Base-by-base conservation (phyloP, 768 basidiomycete species). In the Leccinum boreale region DNA sequence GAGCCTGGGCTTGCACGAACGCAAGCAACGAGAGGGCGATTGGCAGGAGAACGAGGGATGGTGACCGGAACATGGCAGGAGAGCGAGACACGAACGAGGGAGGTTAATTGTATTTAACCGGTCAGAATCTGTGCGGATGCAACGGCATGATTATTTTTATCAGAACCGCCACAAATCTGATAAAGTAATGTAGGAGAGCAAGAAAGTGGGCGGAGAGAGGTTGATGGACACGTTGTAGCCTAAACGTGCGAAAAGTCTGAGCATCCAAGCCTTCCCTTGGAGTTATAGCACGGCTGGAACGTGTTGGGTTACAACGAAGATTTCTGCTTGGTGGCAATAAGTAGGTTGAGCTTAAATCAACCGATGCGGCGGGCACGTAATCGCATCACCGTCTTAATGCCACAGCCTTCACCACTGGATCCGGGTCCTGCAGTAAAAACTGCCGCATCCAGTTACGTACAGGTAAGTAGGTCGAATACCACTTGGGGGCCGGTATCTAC, bases 231-330 rank as follows among this genome's bases (percentile, higher is more conserved):
- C 44, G 29, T 50, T 50, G 10, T 33, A 33, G 31, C 31, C 44
- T 28, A 35, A 23, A 35, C 57, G 56, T 57, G 56, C 58, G 23
- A 57, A 19, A 28, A 23, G 11, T 24, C 4, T 6, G n/a, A 35
- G n/a, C 11, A 31, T 31, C 12, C 31, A 31, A 33, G 31, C n/a
- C 56, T 57, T 58, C 57, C 26, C 56, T 36, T 58, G 28, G 10
- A 39, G 46, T 58, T 39, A 46, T 58, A 23, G 24, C 33, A n/a
- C 28, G 33, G 1, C 6, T 10, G 24, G 15, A 24, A 55, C 15
- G 28, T 55, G 28, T 31, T 28, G 48, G 12, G 10, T 29, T 4
- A 19, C 9, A 26, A 26, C 17, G 8, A 14, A 28, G 44, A 21
- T 12, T 44, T 44, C 11, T 44, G 44, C 19, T 21, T 7, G 28